These are phyloP conservation scores for Calonectria honghensis DNA, from an alignment of 2,329 filamentous ascomycete genomes.

Conservation along the genomic window DNA sequence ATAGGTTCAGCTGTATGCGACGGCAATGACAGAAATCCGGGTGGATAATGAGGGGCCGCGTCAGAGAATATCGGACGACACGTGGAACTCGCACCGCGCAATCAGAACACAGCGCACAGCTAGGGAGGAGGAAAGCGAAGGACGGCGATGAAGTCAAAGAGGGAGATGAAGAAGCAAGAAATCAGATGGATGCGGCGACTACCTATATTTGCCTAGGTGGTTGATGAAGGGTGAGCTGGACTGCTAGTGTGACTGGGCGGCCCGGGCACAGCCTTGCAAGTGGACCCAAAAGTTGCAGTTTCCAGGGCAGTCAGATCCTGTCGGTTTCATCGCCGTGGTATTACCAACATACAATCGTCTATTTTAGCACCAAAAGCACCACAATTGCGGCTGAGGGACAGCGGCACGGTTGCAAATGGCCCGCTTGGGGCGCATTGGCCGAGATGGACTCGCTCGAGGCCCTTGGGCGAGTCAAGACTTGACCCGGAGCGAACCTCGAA, in stretches of 20 bases:
- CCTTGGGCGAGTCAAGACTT: slow-evolving; percentile 22
- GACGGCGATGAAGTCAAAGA: slow-evolving; percentile 35
- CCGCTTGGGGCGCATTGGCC: slow-evolving; percentile 4
- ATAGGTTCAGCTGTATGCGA: slow-evolving; percentile 7
- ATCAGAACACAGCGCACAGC: not conserved
- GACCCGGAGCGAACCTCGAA: slow-evolving; percentile 20
- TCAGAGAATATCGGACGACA: not conserved
- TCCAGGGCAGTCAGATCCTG: slow-evolving; percentile 43
- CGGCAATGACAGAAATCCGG: slow-evolving; percentile 8
- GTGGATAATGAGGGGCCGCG: slow-evolving; percentile 30
- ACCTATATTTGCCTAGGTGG: slow-evolving; percentile 43
- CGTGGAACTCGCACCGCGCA: slow-evolving; percentile 9
- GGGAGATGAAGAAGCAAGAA: slow-evolving; percentile 29
- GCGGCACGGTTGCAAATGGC: not conserved
- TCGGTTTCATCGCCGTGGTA: slow-evolving; percentile 51
- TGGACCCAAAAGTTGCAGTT: slow-evolving; percentile 45
- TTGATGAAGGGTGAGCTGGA: slow-evolving; percentile 44
- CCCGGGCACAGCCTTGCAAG: slow-evolving; percentile 53
- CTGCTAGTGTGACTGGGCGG: slow-evolving; percentile 47
- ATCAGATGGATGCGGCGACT: slow-evolving; percentile 35
- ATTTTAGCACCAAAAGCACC: slow-evolving; percentile 25
- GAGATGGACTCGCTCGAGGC: slow-evolving; percentile 1
- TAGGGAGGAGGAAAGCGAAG: slow-evolving; percentile 31
- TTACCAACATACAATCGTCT: slow-evolving; percentile 43
- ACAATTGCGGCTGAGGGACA: slow-evolving; percentile 34